Evolutionary conservation across 805 yeast genomes (phyloP), one percentile per base, ranked within the genome.

Genomic region (Limtongozyma cylindracea): DNA sequence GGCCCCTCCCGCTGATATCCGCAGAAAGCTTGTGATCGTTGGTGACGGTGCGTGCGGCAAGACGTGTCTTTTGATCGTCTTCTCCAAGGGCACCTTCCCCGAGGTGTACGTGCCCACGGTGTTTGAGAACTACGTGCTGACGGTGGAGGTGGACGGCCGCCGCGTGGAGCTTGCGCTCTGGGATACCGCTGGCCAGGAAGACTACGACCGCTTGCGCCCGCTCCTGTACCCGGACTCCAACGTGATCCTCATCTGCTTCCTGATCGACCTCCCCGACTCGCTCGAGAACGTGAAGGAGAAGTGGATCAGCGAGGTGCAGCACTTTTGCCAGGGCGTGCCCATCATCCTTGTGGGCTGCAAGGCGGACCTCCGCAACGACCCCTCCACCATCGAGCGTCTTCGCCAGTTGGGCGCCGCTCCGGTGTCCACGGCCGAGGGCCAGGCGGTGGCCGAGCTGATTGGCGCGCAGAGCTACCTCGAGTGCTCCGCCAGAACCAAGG

Each of bases 161-260:
- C 49, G 44, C 29, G 95, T 84, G 23, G 93, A 82, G 45, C 56
- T 80, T 47, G 92, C 93, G 6, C 56, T 80, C 33, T 80, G 94
- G 94, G 94, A 80, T 78, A 80, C 94, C 34, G 93, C 95, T 25
- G 95, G 95, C 32, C 95, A 80, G 62, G 95, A 80, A 57, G 95
- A 82, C 55, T 80, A 80, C 44, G 93, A 78, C 48, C 73, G 93
- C 49, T 56, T 77, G 35, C 71, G 92, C 51, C 92, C 93, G 20
- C 55, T 77, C 31, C 70, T 84, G 9, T 80, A 80, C 49, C 93
- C 93, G 29, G 92, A 80, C 45, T 72, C 92, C 18, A 74, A 77
- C 43, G 94, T 80, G 30, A 73, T 80, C 28, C 59, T 80, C 41
- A 77, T 80, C 37, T 80, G 94, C 60, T 80, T 78, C 55, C 67